Evolutionary conservation across 2,329 filamentous ascomycete species (phyloP), one percentile per base, ranked within the genome.

Genomic region (Talaromyces amestolkiae): DNA sequence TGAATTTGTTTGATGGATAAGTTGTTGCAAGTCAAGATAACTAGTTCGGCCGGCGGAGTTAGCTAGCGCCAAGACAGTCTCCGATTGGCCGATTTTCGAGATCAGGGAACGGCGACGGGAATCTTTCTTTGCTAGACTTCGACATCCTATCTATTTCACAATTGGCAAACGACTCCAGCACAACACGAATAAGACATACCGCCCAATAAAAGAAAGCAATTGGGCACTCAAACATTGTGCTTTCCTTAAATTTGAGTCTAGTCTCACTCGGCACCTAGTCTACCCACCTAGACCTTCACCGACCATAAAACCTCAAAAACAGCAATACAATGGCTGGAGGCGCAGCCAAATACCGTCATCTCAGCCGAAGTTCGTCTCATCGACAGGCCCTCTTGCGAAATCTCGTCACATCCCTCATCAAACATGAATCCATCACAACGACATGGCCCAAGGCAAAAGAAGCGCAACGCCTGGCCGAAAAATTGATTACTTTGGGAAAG

Each of bases 371-470:
- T 71, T 97, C 93, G 61, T 84, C 94, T 64, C 95, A 97, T 78
- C 88, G 95, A 77, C 88, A 94, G 82, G 94, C 95, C 62, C 87
- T 99, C 72, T 89, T 99, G 71, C 92, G 95, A 75, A 97, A 98
- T 81, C 85, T 99, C 68, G 93, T 98, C 77, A 97, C 94, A 71
- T 95, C 94, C 63, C 90, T 99, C 70, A 91, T 99, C 81, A 86
- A 91, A 79, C 88, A 96, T 79, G 95, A 99, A 83, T 89, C 92
- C 69, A 96, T 99, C 81, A 89, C 90, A 69, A 99, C 95, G 60
- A 97, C 95, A 81, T 97, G 91, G 85, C 89, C 90, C 77, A 98
- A 98, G 82, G 95, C 95, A 58, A 99, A 98, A 81, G 95, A 99
- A 82, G 91, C 95, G 22, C 95, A 99, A 81, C 86, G 91, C 51